phyloP scores from a whole-genome alignment of 2,329 filamentous ascomycete species.

The Fusarium solani-melongenae region DNA sequence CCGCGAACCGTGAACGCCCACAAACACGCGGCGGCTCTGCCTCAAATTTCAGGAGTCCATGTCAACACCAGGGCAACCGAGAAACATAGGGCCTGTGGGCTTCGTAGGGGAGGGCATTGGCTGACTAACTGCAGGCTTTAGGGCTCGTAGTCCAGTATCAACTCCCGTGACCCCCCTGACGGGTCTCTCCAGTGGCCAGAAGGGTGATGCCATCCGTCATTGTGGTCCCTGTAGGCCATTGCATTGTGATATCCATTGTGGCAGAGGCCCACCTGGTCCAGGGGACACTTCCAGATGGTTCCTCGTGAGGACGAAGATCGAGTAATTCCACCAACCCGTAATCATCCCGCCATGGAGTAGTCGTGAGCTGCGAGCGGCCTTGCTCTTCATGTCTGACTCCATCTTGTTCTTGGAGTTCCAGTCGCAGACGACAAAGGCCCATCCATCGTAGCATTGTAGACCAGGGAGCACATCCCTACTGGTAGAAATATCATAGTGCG shows the following conservation, averaged over 20 bases:
- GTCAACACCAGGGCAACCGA: neutral
- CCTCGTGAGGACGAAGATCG: neutral
- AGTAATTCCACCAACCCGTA: neutral
- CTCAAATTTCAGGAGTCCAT: neutral
- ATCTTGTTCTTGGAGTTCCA: neutral
- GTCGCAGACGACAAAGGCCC: neutral
- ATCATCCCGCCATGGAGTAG: neutral
- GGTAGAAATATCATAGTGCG: neutral
- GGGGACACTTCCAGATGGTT: neutral
- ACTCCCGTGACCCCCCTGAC: neutral
- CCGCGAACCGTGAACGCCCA: neutral
- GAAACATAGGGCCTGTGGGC: neutral
- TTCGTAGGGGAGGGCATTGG: neutral
- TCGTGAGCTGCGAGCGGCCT: neutral
- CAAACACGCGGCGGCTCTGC: neutral
- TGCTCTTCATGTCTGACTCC: neutral
- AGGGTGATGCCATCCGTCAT: neutral
- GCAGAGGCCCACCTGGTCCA: neutral
- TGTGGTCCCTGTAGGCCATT: neutral
- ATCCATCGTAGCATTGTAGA: neutral
- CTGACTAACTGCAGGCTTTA: neutral
- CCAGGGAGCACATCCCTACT: neutral
- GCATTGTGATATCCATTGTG: neutral
- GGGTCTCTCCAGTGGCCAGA: neutral
- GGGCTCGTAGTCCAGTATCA: neutral